Evolutionary conservation across 2,329 filamentous ascomycete genomes (phyloP), one percentile per base, ranked within the genome.

Genomic region (Fusarium praegraminearum): DNA sequence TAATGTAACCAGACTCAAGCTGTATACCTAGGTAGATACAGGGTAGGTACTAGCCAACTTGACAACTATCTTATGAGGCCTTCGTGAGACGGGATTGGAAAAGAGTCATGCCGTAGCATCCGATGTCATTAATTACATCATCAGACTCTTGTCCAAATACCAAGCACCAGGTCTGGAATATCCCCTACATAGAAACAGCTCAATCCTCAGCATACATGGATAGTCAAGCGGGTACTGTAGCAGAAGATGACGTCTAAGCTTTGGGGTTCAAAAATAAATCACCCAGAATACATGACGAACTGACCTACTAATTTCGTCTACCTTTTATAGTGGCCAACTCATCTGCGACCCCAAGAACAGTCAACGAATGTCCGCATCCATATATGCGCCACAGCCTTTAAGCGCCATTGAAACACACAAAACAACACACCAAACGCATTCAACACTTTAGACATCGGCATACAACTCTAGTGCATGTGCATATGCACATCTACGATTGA

Each of bases 41-140:
- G 49, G 49, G 49, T 51, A 51, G 49, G 20, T 22, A n/a, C n/a
- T n/a, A 22, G 20, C 0, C 33, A n/a, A 1, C 4, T 40, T 40
- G 9, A 16, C 3, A 1, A 12, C 6, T 3, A 24, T n/a, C 16
- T n/a, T 7, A 5, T 3, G 32, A 44, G 26, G 16, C 16, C 32
- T 13, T 46, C 51, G 20, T 61, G 64, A 47, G 68, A 50, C 26
- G 44, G 24, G 28, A n/a, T 6, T 47, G 44, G 16, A 62, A 62
- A 41, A 50, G 65, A 36, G 38, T 32, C 33, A 26, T 67, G 9
- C 69, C 71, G 13, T 66, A 61, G 15, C 51, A 57, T 11, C 46
- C 61, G 51, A 46, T 62, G 43, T 44, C 38, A 53, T 57, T 43
- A n/a, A 28, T 70, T 22, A 36, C 46, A 32, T 46, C 41, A n/a